Evolutionary conservation across 2,329 filamentous ascomycete species (phyloP), one percentile per base, ranked within the genome.

Genomic region (Colletotrichum sp.): DNA sequence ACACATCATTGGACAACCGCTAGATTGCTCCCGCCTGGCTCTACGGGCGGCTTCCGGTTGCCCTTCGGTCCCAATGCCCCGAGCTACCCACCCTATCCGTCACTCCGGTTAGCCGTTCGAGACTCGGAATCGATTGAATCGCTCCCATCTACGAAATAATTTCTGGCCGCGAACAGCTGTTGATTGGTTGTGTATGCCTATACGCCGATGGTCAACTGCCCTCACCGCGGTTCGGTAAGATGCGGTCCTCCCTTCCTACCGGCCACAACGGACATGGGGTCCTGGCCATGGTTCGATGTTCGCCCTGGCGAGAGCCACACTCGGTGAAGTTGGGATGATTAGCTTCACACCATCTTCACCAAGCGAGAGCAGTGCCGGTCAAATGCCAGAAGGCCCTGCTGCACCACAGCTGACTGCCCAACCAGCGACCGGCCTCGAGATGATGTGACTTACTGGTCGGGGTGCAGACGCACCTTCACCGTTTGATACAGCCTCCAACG

Each of bases 331-430:
- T 66, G 60, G 30, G 52, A 57, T 39, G 63, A 75, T 75, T 75
- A 62, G 36, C 66, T 64, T 63, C 71, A 75, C 71, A 75, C 66
- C 71, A 68, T 71, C 62, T 60, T 15, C 6, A 66, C 66, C 60
- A 71, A 71, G 66, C 59, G 71, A 76, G 49, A 52, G 55, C 60
- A 71, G 30, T 75, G 59, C 75, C 75, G 71, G 65, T 75, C 71
- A 75, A 73, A 64, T 60, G 52, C 64, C 70, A 74, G 52, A 34
- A 67, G 24, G 59, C 30, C 60, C 28, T 60, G 57, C n/a, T 39
- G 39, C 34, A 36, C 52, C 60, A 36, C 60, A 69, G 21, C 44
- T 30, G 34, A 55, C 70, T 21, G 62, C 8, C 64, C 65, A 75
- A 62, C 65, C 65, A 74, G 71, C 65, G 30, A 18, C n/a, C 49